Conservation (phyloP, 345 rosid species). For the Hibiscus trionum region DNA sequence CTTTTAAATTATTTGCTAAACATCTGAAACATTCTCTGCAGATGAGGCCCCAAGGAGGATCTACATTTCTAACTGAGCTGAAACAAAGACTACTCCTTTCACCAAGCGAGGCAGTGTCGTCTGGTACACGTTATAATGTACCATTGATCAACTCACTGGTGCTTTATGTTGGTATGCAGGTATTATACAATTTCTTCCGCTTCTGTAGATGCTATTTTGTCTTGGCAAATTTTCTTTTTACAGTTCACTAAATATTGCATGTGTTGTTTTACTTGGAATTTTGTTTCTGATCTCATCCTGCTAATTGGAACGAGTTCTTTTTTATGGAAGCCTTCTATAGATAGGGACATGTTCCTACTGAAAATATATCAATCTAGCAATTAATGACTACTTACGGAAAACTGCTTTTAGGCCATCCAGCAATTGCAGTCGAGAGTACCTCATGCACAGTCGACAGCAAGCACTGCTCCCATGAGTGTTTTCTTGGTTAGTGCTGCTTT, state of each 20-base stretch:
- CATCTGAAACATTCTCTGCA: slow-evolving; percentile 22
- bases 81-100: slow-evolving; percentile 76
- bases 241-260: not conserved
- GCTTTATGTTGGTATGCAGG: slow-evolving; percentile 99
- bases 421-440: slow-evolving; percentile 66
- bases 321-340: not conserved
- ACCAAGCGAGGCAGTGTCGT: slow-evolving; percentile 64
- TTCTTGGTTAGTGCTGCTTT: slow-evolving; percentile 65
- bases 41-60: slow-evolving; percentile 65
- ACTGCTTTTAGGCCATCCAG: slow-evolving; percentile 54
- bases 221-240: not conserved
- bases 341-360: not conserved
- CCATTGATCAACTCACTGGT: slow-evolving; percentile 93
- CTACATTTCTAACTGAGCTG: slow-evolving; percentile 66
- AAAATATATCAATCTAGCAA: not conserved
- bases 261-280: not conserved
- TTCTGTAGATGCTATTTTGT: not conserved
- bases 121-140: slow-evolving; percentile 86
- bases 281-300: not conserved
- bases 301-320: not conserved
- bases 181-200: slow-evolving; percentile 13
- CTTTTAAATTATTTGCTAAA: not conserved
- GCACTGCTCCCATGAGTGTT: slow-evolving; percentile 33
- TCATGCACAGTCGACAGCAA: slow-evolving; percentile 55
- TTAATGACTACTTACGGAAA: not conserved